Evolutionary conservation across 2,329 filamentous ascomycete species (phyloP).

Genomic region (Plectosphaerella plurivora): DNA sequence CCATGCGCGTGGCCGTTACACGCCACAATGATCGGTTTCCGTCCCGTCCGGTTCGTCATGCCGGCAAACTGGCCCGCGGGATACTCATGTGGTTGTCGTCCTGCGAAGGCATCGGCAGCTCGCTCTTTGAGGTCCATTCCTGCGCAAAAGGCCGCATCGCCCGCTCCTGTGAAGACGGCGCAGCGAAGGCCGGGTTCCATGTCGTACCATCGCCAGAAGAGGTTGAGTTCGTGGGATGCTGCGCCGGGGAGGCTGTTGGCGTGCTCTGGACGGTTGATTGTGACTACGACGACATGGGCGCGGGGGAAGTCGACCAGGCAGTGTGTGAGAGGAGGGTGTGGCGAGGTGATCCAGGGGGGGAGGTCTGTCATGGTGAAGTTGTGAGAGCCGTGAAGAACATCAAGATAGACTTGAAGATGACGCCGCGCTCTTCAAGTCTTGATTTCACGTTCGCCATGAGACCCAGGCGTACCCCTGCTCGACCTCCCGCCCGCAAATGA

Average conservation of each 20-base stretch:
- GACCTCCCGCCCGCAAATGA: too few relatives aligned
- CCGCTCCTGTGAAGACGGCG: slow-evolving; percentile 47
- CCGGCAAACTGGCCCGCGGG: slow-evolving; percentile 21
- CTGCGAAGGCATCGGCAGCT: slow-evolving; percentile 16
- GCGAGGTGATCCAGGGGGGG: too few relatives aligned
- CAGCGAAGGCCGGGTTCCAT: slow-evolving; percentile 39
- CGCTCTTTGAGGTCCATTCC: slow-evolving; percentile 50
- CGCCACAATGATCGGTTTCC: slow-evolving; percentile 25
- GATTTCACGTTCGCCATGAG: too few relatives aligned
- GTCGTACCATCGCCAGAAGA: slow-evolving; percentile 47
- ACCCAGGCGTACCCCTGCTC: too few relatives aligned
- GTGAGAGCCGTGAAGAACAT: neutral
- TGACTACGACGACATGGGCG: neutral
- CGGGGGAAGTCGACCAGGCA: neutral
- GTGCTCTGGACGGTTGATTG: neutral
- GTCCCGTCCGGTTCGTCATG: slow-evolving; percentile 26
- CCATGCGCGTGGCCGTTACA: slow-evolving; percentile 25
- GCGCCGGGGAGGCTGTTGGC: too few relatives aligned
- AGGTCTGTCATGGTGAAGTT: neutral
- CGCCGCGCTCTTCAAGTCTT: too few relatives aligned
- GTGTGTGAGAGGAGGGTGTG: neutral
- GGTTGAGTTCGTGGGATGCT: neutral
- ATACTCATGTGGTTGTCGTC: slow-evolving; percentile 8
- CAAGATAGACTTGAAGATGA: neutral
- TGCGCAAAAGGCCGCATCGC: slow-evolving; percentile 45